Conservation (phyloP, 345 rosid species). For the Bretschneidera sinensis region DNA sequence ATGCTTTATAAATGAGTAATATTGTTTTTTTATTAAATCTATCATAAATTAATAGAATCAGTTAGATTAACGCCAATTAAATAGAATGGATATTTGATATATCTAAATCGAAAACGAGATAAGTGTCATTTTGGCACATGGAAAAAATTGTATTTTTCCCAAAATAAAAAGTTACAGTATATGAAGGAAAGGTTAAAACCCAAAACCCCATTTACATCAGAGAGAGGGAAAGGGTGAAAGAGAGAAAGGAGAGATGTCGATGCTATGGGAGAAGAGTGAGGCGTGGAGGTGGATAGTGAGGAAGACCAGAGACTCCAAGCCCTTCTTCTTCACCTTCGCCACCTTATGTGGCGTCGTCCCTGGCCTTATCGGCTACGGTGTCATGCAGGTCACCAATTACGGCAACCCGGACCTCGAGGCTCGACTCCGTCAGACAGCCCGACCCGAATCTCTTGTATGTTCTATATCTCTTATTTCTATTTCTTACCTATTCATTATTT, state of each 20-base stretch:
- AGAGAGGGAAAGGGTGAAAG: constrained; percentile 3
- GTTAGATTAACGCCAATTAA: too few species aligned
- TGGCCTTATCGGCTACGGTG: constrained; percentile 76
- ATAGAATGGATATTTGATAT: too few species aligned
- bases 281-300: constrained; percentile 78
- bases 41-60: too few species aligned
- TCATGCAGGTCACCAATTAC: constrained; percentile 83
- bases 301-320: constrained; percentile 73
- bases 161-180: too few species aligned
- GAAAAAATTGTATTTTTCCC: too few species aligned
- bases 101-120: too few species aligned
- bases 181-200: too few species aligned
- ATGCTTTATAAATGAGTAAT: too few species aligned
- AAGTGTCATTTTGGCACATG: too few species aligned
- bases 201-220: too few species aligned
- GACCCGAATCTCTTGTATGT: constrained; percentile 73
- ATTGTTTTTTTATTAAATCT: too few species aligned
- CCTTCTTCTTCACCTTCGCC: constrained; percentile 88
- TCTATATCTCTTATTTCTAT: not conserved
- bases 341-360: constrained; percentile 89
- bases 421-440: constrained; percentile 70
- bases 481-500: constrained; percentile 2
- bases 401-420: constrained; percentile 74
- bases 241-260: constrained; percentile 36
- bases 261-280: constrained; percentile 63